Conservation (phyloP, 352 stramenopile genomes). For the Nothophytophthora sp. region DNA sequence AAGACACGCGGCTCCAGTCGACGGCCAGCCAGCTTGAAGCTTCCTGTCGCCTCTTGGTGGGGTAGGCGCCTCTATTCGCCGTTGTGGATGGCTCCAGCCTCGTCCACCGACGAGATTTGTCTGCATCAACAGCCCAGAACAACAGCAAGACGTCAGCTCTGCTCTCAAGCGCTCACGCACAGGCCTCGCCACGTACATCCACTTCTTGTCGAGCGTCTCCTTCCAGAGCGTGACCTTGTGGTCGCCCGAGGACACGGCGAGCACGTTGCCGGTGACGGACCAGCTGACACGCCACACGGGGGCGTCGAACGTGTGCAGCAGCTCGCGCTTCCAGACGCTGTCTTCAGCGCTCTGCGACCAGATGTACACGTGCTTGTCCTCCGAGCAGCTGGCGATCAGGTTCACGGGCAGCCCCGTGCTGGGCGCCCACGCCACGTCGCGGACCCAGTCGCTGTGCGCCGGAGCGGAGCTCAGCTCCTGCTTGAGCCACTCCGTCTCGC, state of each 20-base stretch:
- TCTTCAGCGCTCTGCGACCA: constrained; percentile 92
- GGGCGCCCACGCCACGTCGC: constrained; percentile 98
- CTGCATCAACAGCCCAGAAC: constrained; percentile 25
- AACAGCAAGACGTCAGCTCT: constrained; percentile 5
- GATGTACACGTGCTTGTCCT: constrained; percentile 94
- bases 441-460: constrained; percentile 95
- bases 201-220: constrained; percentile 96
- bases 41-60: not conserved
- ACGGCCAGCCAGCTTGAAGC: not conserved
- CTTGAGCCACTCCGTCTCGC: constrained; percentile 80
- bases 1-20: too few relatives aligned
- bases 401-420: constrained; percentile 93
- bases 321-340: constrained; percentile 88
- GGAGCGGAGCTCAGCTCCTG: constrained; percentile 71
- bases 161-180: not conserved
- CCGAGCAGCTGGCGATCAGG: constrained; percentile 92
- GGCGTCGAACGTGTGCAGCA: constrained; percentile 95
- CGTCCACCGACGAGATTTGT: constrained; percentile 90
- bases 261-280: constrained; percentile 97
- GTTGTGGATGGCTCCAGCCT: constrained; percentile 80
- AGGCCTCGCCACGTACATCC: constrained; percentile 75
- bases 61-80: constrained; percentile 58
- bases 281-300: constrained; percentile 99
- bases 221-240: constrained; percentile 99
- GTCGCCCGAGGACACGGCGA: constrained; percentile 97